These are phyloP conservation scores for Xylaria longipes DNA, from an alignment of 495 filamentous ascomycete species.

Conservation along the genomic window DNA sequence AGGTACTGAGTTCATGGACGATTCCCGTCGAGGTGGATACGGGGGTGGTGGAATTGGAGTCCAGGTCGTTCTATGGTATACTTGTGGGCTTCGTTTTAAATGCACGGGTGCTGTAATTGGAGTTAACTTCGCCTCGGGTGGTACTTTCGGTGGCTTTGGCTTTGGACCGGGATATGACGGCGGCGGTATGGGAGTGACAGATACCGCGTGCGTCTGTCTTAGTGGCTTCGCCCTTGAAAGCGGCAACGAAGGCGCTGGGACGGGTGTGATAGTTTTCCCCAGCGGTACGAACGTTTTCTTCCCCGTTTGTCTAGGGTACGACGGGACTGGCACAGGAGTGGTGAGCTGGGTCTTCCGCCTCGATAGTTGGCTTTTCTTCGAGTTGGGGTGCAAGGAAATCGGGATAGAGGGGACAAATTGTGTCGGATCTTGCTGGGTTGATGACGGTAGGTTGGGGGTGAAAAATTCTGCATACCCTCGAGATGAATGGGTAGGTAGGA, in stretches of 20 bases:
- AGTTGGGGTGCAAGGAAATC: not conserved
- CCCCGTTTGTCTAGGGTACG: not conserved
- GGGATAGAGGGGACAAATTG: constrained; percentile 16
- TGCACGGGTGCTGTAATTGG: constrained; percentile 6
- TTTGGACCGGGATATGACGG: not conserved
- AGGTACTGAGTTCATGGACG: not conserved
- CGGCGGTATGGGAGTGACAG: constrained; percentile 8
- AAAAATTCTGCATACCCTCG: constrained; percentile 20
- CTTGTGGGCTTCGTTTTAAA: not conserved
- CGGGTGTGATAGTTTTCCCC: constrained; percentile 4
- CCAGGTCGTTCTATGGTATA: not conserved
- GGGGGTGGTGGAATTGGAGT: constrained; percentile 7
- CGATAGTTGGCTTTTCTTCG: constrained; percentile 7
- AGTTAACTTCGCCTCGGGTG: not conserved
- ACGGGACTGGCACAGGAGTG: constrained; percentile 31
- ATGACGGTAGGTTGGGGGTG: constrained; percentile 9
- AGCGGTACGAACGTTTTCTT: not conserved
- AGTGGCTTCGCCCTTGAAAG: not conserved
- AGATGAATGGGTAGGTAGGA: constrained; percentile 18
- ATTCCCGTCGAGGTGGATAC: not conserved
- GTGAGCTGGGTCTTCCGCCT: constrained; percentile 14
- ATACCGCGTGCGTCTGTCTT: not conserved
- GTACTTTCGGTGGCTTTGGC: not conserved
- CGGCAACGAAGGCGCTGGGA: constrained; percentile 4
- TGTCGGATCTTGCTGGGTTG: constrained; percentile 6